Conservation (phyloP, 2,329 filamentous ascomycete genomes). For the Diaporthe destruens region DNA sequence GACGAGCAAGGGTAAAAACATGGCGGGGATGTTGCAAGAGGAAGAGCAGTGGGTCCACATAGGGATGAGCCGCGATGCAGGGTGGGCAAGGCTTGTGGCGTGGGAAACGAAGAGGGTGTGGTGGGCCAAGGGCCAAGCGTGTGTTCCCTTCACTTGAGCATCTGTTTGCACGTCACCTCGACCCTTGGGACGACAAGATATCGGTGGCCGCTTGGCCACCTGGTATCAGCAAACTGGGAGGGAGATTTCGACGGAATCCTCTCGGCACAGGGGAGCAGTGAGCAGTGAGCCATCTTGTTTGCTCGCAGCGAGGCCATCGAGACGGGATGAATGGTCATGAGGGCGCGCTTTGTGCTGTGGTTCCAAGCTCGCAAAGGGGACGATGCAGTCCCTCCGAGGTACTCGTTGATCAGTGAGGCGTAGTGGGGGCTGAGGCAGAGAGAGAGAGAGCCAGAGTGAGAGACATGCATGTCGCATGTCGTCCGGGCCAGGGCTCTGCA, state of each 20-base stretch:
- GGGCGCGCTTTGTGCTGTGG: conserved; percentile 1
- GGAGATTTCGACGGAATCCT: conserved; percentile 5
- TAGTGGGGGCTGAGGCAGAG: conserved; percentile 28
- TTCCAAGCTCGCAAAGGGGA: not conserved
- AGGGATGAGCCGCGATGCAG: conserved; percentile 34
- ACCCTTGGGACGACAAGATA: conserved; percentile 23
- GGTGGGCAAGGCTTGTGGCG: conserved; percentile 18
- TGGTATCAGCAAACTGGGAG: conserved; percentile 32
- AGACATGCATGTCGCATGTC: conserved; percentile 33
- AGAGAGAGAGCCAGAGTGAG: not conserved
- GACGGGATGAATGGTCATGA: conserved; percentile 4
- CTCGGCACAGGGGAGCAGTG: too few species aligned
- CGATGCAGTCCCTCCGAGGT: conserved; percentile 24
- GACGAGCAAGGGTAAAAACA: conserved; percentile 30
- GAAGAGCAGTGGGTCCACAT: conserved; percentile 18
- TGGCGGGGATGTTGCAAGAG: conserved; percentile 20
- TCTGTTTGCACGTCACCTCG: conserved; percentile 35
- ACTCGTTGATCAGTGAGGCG: conserved; percentile 8
- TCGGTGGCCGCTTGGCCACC: conserved; percentile 35
- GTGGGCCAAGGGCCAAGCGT: conserved; percentile 5
- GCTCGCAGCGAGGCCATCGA: conserved; percentile 22
- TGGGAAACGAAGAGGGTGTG: not conserved
- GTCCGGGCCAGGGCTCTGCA: conserved; percentile 33
- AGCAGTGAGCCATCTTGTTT: conserved; percentile 37
- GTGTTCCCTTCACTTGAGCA: not conserved